Conservation (phyloP, 2,329 filamentous ascomycete species). For the Penicillium paneum region DNA sequence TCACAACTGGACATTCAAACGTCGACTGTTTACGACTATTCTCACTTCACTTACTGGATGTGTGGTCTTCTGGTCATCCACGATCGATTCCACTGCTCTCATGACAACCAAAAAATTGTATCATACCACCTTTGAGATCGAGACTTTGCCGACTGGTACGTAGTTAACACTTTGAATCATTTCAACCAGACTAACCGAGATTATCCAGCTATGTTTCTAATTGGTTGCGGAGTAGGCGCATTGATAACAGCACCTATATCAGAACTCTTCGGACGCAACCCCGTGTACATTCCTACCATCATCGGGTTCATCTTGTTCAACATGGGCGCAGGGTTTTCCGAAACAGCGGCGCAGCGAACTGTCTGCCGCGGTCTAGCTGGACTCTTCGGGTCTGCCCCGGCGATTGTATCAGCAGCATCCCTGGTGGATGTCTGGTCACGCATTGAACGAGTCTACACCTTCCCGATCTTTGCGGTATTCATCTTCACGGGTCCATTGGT, state of each 20-base stretch:
- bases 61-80: conserved; percentile 49
- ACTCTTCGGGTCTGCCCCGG: conserved; percentile 46
- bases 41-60: conserved; percentile 37
- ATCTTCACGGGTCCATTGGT: conserved; percentile 37
- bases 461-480: conserved; percentile 50
- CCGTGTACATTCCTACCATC: conserved; percentile 49
- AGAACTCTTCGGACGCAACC: conserved; percentile 48
- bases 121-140: conserved; percentile 14
- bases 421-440: conserved; percentile 48
- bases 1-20: conserved; percentile 42
- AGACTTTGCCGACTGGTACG: conserved; percentile 46
- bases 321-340: conserved; percentile 48
- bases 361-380: conserved; percentile 51
- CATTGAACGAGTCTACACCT: conserved; percentile 48
- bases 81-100: conserved; percentile 50
- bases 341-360: conserved; percentile 48
- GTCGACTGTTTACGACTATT: conserved; percentile 32
- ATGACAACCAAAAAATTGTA: conserved; percentile 32
- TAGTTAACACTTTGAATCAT: conserved; percentile 35
- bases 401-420: conserved; percentile 45
- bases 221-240: conserved; percentile 48
- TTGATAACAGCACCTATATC: conserved; percentile 49
- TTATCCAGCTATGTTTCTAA: conserved; percentile 38
- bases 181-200: neutral
- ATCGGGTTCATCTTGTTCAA: conserved; percentile 49